These are phyloP conservation scores for Mrakiaceae sp. DNA, from an alignment of 1,284 basidiomycete species.

Conservation along the genomic window DNA sequence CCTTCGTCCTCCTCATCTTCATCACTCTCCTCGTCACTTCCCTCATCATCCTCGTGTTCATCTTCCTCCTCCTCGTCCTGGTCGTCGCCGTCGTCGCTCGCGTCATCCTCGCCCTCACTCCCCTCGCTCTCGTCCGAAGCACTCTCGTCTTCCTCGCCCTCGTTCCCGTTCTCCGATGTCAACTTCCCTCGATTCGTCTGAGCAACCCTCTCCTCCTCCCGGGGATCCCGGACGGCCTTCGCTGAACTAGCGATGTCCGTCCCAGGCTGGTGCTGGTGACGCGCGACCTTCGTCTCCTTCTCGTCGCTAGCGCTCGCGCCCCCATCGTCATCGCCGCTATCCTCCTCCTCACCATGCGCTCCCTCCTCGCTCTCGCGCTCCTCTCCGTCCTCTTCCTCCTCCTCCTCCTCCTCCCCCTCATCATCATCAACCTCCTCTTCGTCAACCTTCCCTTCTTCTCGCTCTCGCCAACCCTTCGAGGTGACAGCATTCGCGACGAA, in stretches of 20 bases:
- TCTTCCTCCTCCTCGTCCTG: conserved; percentile 23
- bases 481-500: too few relatives aligned
- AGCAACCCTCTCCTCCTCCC: neutral
- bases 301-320: neutral
- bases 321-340: neutral
- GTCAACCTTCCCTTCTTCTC: too few relatives aligned
- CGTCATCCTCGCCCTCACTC: conserved; percentile 16
- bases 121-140: conserved; percentile 16
- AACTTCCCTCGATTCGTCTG: neutral
- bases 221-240: neutral
- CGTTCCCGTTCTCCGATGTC: neutral
- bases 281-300: neutral
- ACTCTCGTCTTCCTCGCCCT: conserved; percentile 12
- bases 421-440: too few relatives aligned
- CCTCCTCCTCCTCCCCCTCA: neutral
- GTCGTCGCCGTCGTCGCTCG: conserved; percentile 19
- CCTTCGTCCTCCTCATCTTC: conserved; percentile 39
- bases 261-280: neutral
- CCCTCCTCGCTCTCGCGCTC: neutral
- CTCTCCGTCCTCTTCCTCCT: neutral
- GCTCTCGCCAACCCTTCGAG: too few relatives aligned
- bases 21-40: conserved; percentile 23
- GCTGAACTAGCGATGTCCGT: neutral
- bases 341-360: neutral
- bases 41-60: conserved; percentile 43